Percentiles rank a stretch among this genome's conserved stretches.
These are phyloP conservation scores for Hypoxylon sp. DNA, from an alignment of 2,329 filamentous ascomycete species.

Conservation along the genomic window DNA sequence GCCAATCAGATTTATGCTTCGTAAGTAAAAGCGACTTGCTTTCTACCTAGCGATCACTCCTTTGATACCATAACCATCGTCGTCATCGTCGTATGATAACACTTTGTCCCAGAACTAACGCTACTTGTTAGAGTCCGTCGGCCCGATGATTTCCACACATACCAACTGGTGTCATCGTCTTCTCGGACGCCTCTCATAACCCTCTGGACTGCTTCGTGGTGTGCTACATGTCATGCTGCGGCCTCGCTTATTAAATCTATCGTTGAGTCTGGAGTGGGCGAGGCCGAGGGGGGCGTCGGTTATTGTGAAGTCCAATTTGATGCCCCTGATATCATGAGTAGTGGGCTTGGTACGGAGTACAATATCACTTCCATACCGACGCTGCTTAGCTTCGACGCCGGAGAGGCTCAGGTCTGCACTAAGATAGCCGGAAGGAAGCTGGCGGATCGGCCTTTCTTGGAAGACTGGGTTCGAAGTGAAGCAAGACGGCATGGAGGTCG, in stretches of 20 bases:
- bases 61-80: not conserved
- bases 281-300: constrained; percentile 70
- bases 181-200: constrained; percentile 70
- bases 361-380: constrained; percentile 73
- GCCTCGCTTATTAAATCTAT: constrained; percentile 65
- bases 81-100: not conserved
- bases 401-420: constrained; percentile 65
- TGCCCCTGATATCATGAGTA: constrained; percentile 68
- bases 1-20: constrained; percentile 60
- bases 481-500: constrained; percentile 63
- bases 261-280: constrained; percentile 67
- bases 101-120: constrained; percentile 9
- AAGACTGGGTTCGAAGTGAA: constrained; percentile 69
- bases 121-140: constrained; percentile 65
- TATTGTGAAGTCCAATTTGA: constrained; percentile 71
- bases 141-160: constrained; percentile 68
- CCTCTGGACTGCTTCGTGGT: constrained; percentile 73
- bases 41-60: constrained; percentile 9
- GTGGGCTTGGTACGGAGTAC: constrained; percentile 66
- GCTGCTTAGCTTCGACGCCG: constrained; percentile 70
- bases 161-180: constrained; percentile 69
- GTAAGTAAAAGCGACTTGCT: constrained; percentile 54
- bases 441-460: constrained; percentile 65
- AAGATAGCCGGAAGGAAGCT: constrained; percentile 65
- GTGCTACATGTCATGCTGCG: constrained; percentile 67